Evolutionary conservation across 2,329 filamentous ascomycete genomes (phyloP).

Genomic region (Sclerotinia spermophila): DNA sequence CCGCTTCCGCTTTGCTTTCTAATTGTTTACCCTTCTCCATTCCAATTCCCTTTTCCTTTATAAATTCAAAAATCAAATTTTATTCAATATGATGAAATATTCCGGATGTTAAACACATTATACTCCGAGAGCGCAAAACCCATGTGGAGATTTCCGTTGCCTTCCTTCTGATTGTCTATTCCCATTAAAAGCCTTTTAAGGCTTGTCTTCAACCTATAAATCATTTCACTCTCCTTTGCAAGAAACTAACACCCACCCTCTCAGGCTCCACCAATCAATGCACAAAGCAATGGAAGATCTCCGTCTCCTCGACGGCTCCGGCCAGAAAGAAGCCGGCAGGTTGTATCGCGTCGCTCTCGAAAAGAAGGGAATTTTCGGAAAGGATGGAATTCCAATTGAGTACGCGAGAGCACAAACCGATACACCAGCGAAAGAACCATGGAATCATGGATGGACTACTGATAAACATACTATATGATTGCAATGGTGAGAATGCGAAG

Average conservation of each 20-base stretch:
- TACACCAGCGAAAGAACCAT: conserved; percentile 74
- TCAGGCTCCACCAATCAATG: conserved; percentile 72
- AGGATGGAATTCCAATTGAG: conserved; percentile 79
- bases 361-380: conserved; percentile 77
- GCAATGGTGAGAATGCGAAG: neutral
- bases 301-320: conserved; percentile 53
- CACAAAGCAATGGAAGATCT: conserved; percentile 81
- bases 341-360: conserved; percentile 86
- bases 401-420: conserved; percentile 85
- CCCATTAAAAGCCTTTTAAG: neutral
- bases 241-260: neutral
- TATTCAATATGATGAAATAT: conserved; percentile 16
- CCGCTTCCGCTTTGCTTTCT: neutral
- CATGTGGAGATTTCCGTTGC: conserved; percentile 17
- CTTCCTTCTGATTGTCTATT: conserved; percentile 16
- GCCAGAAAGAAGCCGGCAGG: conserved; percentile 59
- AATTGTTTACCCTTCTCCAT: neutral
- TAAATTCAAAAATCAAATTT: neutral
- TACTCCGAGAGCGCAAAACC: conserved; percentile 16
- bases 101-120: conserved; percentile 16
- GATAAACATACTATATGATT: neutral
- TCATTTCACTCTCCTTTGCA: neutral
- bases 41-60: neutral
- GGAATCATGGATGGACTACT: conserved; percentile 88
- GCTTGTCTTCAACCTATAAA: neutral